phyloP scores from a whole-genome alignment of 2,329 filamentous ascomycete species.

The Trichoderma atroviride region DNA sequence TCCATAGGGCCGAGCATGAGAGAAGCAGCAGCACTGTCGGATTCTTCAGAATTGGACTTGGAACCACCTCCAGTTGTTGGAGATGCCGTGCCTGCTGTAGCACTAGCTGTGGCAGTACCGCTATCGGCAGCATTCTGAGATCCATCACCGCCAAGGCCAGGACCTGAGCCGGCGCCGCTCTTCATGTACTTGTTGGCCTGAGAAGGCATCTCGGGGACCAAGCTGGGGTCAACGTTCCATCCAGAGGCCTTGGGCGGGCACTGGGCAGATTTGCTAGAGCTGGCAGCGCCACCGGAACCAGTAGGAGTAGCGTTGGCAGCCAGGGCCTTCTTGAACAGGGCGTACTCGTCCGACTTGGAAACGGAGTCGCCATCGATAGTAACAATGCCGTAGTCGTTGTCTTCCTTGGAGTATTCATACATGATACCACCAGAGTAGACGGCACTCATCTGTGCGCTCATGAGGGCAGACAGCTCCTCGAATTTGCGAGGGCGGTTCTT shows the following conservation, averaged over 20 bases:
- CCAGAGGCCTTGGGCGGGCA: slow-evolving; percentile 53
- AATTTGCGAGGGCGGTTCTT: slow-evolving; percentile 77
- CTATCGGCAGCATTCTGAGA: slow-evolving; percentile 56
- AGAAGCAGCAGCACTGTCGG: slow-evolving; percentile 40
- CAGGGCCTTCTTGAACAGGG: slow-evolving; percentile 53
- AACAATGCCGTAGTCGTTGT: slow-evolving; percentile 80
- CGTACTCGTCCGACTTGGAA: slow-evolving; percentile 63
- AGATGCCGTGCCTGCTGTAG: slow-evolving; percentile 39
- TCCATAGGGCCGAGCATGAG: slow-evolving; percentile 34
- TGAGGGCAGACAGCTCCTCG: slow-evolving; percentile 76
- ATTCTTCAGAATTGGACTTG: slow-evolving; percentile 30
- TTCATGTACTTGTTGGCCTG: slow-evolving; percentile 57
- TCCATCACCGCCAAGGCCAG: slow-evolving; percentile 55
- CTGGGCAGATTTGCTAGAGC: slow-evolving; percentile 48
- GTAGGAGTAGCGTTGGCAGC: slow-evolving; percentile 53
- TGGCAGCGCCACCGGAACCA: slow-evolving; percentile 53
- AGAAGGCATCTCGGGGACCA: slow-evolving; percentile 55
- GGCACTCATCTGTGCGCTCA: slow-evolving; percentile 77
- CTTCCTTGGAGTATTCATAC: slow-evolving; percentile 89
- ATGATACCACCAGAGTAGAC: slow-evolving; percentile 96
- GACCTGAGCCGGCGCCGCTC: slow-evolving; percentile 55
- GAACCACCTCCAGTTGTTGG: slow-evolving; percentile 30
- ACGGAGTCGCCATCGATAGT: slow-evolving; percentile 60
- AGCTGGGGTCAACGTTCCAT: slow-evolving; percentile 56
- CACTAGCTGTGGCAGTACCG: slow-evolving; percentile 50